Evolutionary conservation across 805 yeast species (phyloP).

Genomic region (Metschnikowia shivogae): DNA sequence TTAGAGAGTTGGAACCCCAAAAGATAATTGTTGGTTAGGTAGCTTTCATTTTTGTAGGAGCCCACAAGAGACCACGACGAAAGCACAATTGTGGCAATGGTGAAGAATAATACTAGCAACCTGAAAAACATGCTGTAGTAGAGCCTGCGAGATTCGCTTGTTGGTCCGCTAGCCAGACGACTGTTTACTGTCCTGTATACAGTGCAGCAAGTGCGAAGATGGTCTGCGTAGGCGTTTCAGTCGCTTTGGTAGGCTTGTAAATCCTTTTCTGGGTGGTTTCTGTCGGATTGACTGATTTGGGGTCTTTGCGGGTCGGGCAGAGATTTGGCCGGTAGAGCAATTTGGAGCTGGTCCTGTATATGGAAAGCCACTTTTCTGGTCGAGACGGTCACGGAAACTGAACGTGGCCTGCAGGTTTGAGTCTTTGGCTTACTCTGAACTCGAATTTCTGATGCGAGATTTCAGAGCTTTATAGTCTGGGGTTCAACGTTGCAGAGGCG

Average conservation of each 20-base stretch:
- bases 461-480: too few relatives aligned
- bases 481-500: too few relatives aligned
- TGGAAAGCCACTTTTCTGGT: too few relatives aligned
- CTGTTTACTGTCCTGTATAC: background rate
- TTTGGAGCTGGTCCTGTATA: too few relatives aligned
- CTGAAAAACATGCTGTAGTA: constrained; percentile 25
- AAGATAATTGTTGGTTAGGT: constrained; percentile 34
- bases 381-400: too few relatives aligned
- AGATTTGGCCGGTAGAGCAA: too few relatives aligned
- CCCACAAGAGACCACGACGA: constrained; percentile 37
- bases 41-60: constrained; percentile 32
- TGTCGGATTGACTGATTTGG: background rate
- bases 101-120: constrained; percentile 27
- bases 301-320: too few relatives aligned
- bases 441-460: too few relatives aligned
- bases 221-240: background rate
- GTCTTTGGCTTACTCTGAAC: too few relatives aligned
- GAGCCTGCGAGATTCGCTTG: background rate
- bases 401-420: too few relatives aligned
- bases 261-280: too few relatives aligned
- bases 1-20: constrained; percentile 32
- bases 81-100: constrained; percentile 29
- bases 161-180: background rate
- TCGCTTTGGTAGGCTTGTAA: too few relatives aligned
- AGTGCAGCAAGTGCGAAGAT: background rate